Evolutionary conservation across 75 land plant species (phyloP), one percentile per base, ranked within the genome.

Genomic region (Pinus taeda): DNA sequence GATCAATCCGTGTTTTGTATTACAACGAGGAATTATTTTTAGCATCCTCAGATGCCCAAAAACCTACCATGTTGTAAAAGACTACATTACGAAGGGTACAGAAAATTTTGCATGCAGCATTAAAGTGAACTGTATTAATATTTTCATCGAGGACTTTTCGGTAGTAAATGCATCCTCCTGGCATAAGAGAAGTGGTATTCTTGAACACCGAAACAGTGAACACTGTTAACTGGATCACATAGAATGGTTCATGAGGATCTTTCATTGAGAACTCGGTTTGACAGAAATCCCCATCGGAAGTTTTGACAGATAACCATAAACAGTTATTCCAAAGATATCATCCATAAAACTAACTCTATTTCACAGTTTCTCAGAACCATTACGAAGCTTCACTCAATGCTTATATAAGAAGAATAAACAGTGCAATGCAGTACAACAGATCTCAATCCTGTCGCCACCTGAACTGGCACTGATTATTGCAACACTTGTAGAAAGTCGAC

Each of bases 401-500:
- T 37, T 4, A 67, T 8, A 39, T 12, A 67, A 66, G 20, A 14
- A n/a, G 71, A 67, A 21, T 26, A 62, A 62, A 62, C 71, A 67
- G 20, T 17, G 71, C 20, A 67, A 14, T 66, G 45, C 20, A 67
- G 39, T 18, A 8, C 71, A 67, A n/a, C 53, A 67, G 53, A 20
- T 67, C 15, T 80, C 77, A 86, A 49, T 81, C 82, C 67, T 90
- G 90, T 49, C 84, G 75, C 93, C 93, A 91, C 29, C 42, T 67
- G 26, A 74, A 59, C 24, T 65, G 29, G 75, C 93, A 91, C 15
- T 79, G 79, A 36, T 64, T 66, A 74, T 84, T 87, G 81, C 81
- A 75, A 75, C 93, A 91, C 72, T 75, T 82, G 82, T 91, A 91
- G 71, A 91, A 88, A 4, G 79, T 88, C 24, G 93, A 75, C 80